Base-by-base conservation (phyloP, 2,329 filamentous ascomycete species). In the Sporothrix pallida region DNA sequence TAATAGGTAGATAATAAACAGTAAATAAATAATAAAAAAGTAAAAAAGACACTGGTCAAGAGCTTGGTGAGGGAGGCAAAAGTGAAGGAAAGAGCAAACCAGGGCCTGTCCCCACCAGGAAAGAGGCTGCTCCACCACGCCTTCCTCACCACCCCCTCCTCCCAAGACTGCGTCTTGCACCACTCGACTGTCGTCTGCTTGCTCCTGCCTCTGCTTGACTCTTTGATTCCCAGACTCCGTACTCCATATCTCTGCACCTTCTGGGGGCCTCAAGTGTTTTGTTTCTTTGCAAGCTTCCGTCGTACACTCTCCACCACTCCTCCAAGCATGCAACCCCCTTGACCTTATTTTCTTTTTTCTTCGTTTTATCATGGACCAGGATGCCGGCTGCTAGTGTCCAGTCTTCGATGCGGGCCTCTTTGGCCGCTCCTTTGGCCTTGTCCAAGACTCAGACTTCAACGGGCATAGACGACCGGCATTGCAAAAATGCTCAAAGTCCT, bases 261-360 rank as follows among this genome's bases (percentile, higher is more conserved):
- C n/a, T 26, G 37, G 12, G 50, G 52, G 15, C 58, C 13, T 62
- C 58, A n/a, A 15, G 9, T 17, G 15, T 63, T 44, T 71, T 37
- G 52, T 44, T 37, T 17, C 12, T 37, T 52, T 17, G 44, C 60
- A n/a, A 26, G 3, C 56, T 52, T 12, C 46, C 46, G 23, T 67
- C 71, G 56, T 26, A 20, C 48, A 20, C 56, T 72, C 58, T 72
- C 58, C 58, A 26, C 60, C 71, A 67, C 48, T 67, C 60, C 60
- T 17, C 42, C 12, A 26, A n/a, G 31, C 58, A 42, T 65, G 42
- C 70, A 20, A 13, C 31, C 37, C 52, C 69, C 37, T 23, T 56
- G n/a, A 31, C 46, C 62, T 67, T 48, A 15, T 48, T 26, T 67
- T 48, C 31, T 37, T 37, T 37, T 37, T 37, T 26, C 23, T 37